Percentiles rank a stretch among this genome's conserved stretches.
These are phyloP conservation scores for Flaveria robusta DNA, from an alignment of 129 eudicot genomes.

Conservation along the genomic window DNA sequence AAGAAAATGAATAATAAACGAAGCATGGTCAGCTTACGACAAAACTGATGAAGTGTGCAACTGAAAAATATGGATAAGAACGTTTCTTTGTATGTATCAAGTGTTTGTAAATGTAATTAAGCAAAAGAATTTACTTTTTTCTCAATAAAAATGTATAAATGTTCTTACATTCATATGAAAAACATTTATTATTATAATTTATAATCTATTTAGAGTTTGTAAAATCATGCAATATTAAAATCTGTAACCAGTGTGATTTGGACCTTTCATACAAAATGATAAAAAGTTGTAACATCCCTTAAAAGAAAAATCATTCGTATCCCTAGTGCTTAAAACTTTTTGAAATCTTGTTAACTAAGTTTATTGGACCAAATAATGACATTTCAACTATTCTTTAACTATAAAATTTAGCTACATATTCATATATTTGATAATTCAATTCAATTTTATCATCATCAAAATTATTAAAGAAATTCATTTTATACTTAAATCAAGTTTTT, in stretches of 20 bases:
- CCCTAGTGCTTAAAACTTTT: slow-evolving; percentile 3
- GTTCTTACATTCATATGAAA: background rate
- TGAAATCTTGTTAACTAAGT: background rate
- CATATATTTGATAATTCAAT: background rate
- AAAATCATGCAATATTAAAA: background rate
- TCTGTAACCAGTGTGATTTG: background rate
- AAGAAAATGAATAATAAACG: too few species aligned
- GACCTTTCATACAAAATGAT: background rate
- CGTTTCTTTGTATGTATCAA: too few species aligned
- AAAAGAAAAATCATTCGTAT: background rate
- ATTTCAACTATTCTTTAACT: background rate
- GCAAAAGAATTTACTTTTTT: too few species aligned
- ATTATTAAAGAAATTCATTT: too few species aligned
- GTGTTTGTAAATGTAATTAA: too few species aligned
- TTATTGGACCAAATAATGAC: background rate
- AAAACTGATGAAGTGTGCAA: too few species aligned
- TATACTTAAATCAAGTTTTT: too few species aligned
- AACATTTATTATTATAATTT: background rate
- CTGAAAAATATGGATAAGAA: too few species aligned
- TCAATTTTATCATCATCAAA: too few species aligned
- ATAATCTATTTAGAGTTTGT: background rate
- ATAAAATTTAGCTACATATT: background rate
- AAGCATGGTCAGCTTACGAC: too few species aligned
- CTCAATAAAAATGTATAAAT: too few species aligned
- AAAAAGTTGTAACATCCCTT: background rate